Evolutionary conservation across 1,139 yeast species (phyloP), one percentile per base, ranked within the genome.

Genomic region (Blastobotrys proliferans): DNA sequence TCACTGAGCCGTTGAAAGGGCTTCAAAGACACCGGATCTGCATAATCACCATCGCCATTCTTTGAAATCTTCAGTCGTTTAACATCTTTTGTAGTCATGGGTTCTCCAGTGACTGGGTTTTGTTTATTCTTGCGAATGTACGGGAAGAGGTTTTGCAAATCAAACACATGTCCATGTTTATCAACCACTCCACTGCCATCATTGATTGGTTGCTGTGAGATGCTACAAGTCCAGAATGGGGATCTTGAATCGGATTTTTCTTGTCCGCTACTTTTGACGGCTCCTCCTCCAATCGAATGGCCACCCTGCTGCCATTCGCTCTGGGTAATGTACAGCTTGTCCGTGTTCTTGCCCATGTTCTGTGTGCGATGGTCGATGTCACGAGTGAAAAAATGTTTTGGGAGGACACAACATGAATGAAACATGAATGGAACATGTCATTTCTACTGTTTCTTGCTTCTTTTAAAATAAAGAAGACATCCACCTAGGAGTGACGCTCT

Each of bases 331-430:
- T 56, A 66, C 11, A 64, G 50, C 45, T 66, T 65, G 44, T 65
- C 69, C 2, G 68, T 65, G 38, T 62, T 63, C 44, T 63, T 63
- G 21, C 69, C 69, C 69, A 65, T 65, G 22, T 5, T 40, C 3
- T 26, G 13, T 11, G 13, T 11, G 30, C 9, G 10, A 27, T 27
- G 28, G 13, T 22, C 20, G 13, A 5, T 21, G 22, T 18, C 8
- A n/a, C 13, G 10, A 14, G 14, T 13, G n/a, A 32, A 32, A 32
- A 18, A 32, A 6, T 14, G 11, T 24, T 24, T 24, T 9, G 9
- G 8, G 6, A 10, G 8, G 9, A 28, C 13, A 28, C 31, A 14
- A 28, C 6, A 11, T 28, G 13, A 6, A 14, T 8, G 13, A 28
- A 10, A 22, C 6, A 22, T 8, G 10, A 22, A 22, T 10, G 26